Evolutionary conservation across 805 yeast species (phyloP).

Genomic region (Sugiyamaella chiloensis): DNA sequence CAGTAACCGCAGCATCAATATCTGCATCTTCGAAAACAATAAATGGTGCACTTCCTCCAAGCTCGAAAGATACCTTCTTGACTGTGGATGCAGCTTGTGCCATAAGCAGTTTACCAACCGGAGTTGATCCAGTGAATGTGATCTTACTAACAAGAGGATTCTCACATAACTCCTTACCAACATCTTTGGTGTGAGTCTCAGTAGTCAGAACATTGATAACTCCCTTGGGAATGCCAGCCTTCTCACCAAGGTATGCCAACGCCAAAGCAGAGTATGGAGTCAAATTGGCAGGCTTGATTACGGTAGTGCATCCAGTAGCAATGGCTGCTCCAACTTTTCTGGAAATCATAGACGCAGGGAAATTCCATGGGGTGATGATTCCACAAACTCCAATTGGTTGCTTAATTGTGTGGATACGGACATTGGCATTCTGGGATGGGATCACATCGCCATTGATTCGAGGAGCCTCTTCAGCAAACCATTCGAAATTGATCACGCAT

Average conservation of each 20-base stretch:
- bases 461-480: constrained; percentile 81
- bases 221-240: constrained; percentile 74
- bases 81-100: constrained; percentile 56
- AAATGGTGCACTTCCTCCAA: constrained; percentile 83
- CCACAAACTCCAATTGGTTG: constrained; percentile 86
- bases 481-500: constrained; percentile 76
- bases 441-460: constrained; percentile 65
- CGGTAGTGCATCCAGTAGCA: constrained; percentile 77
- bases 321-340: constrained; percentile 72
- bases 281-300: constrained; percentile 72
- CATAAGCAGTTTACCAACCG: constrained; percentile 68
- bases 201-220: constrained; percentile 60
- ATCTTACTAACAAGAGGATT: constrained; percentile 57
- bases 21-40: constrained; percentile 75
- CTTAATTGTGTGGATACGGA: constrained; percentile 54
- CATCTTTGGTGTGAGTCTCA: constrained; percentile 31
- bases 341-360: constrained; percentile 76
- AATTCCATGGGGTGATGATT: constrained; percentile 80
- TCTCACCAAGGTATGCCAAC: constrained; percentile 52
- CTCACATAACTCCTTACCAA: constrained; percentile 59
- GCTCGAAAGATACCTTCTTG: constrained; percentile 70
- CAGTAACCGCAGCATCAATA: constrained; percentile 62
- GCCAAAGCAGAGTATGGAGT: constrained; percentile 76
- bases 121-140: constrained; percentile 78
- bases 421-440: constrained; percentile 47